Percentiles rank a stretch among this genome's conserved stretches.
phyloP scores from a whole-genome alignment of 306 rosid species.

The Erythrophleum fordii region DNA sequence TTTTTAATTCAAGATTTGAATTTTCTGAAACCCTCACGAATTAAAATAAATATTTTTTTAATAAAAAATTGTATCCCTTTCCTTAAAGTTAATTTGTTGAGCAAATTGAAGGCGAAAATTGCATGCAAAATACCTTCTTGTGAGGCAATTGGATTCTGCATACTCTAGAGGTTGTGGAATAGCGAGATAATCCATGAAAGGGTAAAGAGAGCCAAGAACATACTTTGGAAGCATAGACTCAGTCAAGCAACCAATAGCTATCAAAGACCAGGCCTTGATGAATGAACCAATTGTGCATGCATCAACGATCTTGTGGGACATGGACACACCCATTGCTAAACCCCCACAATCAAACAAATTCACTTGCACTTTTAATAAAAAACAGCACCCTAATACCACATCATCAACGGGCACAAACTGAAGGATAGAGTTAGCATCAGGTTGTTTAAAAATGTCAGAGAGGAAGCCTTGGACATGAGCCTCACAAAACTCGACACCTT shows the following conservation, averaged over 20 bases:
- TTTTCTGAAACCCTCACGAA: not conserved
- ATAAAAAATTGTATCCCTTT: no score
- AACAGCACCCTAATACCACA: not conserved
- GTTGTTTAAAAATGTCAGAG: slow-evolving; percentile 34
- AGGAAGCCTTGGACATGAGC: slow-evolving; percentile 29
- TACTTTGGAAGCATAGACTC: not conserved
- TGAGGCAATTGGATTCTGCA: not conserved
- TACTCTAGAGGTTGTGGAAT: not conserved
- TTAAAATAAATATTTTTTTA: no score
- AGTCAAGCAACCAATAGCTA: not conserved
- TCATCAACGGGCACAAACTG: slow-evolving; percentile 17
- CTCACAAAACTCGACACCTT: slow-evolving; percentile 42
- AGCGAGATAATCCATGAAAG: not conserved
- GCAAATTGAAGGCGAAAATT: no score
- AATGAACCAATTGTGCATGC: not conserved
- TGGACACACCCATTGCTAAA: not conserved
- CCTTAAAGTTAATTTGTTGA: no score
- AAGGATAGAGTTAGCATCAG: slow-evolving; percentile 26
- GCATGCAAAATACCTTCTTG: not conserved
- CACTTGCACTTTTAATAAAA: slow-evolving; percentile 33
- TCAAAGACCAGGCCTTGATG: not conserved
- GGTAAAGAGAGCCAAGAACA: not conserved
- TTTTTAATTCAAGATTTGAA: not conserved
- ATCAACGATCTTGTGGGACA: not conserved
- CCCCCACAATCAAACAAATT: not conserved